These are phyloP conservation scores for Aspergillus steynii DNA, from an alignment of 495 filamentous ascomycete species.

Conservation along the genomic window DNA sequence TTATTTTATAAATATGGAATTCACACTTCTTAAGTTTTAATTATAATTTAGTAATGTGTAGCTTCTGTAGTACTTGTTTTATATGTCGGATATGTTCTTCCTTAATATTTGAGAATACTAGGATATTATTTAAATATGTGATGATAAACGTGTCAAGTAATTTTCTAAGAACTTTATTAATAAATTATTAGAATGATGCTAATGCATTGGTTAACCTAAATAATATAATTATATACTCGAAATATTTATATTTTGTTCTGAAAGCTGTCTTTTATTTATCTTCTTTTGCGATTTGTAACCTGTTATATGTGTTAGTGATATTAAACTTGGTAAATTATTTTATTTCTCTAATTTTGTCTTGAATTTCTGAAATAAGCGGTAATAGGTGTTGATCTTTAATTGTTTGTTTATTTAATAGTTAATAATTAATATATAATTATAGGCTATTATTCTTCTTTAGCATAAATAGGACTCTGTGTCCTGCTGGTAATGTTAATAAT, in stretches of 20 bases:
- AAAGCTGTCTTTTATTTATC: conserved; percentile 24
- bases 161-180: background rate
- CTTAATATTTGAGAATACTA: background rate
- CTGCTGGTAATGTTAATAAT: too few relatives aligned
- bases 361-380: conserved; percentile 21
- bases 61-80: too few relatives aligned
- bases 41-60: too few relatives aligned
- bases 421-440: conserved; percentile 26
- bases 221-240: conserved; percentile 20
- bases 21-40: too few relatives aligned
- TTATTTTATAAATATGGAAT: too few relatives aligned
- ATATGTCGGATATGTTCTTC: too few relatives aligned
- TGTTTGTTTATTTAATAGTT: conserved; percentile 27
- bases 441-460: conserved; percentile 27
- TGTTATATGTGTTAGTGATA: conserved; percentile 20
- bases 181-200: conserved; percentile 18
- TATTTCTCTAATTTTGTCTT: conserved; percentile 19
- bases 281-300: conserved; percentile 14
- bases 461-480: conserved; percentile 19
- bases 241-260: conserved; percentile 17
- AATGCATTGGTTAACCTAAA: conserved; percentile 20
- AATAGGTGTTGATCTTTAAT: conserved; percentile 28
- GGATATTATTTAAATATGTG: too few relatives aligned
- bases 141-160: too few relatives aligned
- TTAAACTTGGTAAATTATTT: conserved; percentile 30